Base-by-base conservation (phyloP, 2,329 filamentous ascomycete species). In the Curvularia sp. region DNA sequence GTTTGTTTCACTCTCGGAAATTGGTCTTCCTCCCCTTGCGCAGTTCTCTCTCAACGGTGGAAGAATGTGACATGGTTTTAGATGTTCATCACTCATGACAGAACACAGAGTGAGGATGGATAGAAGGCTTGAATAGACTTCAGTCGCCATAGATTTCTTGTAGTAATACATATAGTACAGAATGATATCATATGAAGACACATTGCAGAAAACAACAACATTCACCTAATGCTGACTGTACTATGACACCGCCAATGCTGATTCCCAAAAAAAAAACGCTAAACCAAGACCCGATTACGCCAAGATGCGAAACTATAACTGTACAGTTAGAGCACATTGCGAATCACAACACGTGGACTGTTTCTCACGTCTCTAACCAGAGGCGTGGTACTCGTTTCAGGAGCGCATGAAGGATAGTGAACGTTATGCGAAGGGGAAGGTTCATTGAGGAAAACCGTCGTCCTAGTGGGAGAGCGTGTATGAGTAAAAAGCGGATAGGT, bases 341-440 rank as follows among this genome's bases (percentile, higher is more conserved):
- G 31, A 4, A 55, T 28, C 4, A 59, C 20, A 15, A 56, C 30
- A 15, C 28, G 49, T 4, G 59, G 59, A 5, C 39, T 59, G 9
- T 28, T 55, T 15, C 56, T 46, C 12, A 50, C 52, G 26, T 59
- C 59, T 4, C 26, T n/a, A 33, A 59, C 22, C 2, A 33, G 5
- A 35, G 56, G 49, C n/a, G 50, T 38, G 3, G 28, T 31, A 3
- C 22, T 28, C 30, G 49, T 46, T 28, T 26, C 28, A 9, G 41
- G 31, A 38, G 24, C 22, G 1, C n/a, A 26, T 0, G 52, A 26
- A 38, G 30, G 4, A 41, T 24, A 26, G 26, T 26, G 31, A 33
- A 9, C 24, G 12, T 53, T 38, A 4, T 24, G 39, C 20, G 53
- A 2, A 12, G n/a, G 35, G 13, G 48, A 41, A 20, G 33, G 24